Evolutionary conservation across 2,329 filamentous ascomycete genomes (phyloP).

Genomic region (Diaporthe destruens): DNA sequence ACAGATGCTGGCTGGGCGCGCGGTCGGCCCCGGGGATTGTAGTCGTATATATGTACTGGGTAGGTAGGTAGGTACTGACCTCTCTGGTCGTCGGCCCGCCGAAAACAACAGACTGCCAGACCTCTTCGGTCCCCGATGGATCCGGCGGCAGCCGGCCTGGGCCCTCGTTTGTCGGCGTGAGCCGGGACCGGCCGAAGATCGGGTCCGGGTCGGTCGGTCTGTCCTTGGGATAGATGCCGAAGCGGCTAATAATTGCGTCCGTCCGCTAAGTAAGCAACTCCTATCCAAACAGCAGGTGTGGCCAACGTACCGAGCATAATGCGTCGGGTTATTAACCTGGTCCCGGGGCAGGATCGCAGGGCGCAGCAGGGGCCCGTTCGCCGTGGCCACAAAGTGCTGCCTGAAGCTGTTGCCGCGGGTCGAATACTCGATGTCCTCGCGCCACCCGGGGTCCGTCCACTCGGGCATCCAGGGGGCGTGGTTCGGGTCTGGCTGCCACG

Average conservation of each 20-base stretch:
- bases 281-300: neutral
- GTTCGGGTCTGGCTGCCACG: neutral
- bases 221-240: constrained; percentile 1
- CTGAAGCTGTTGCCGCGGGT: neutral
- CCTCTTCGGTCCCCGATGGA: neutral
- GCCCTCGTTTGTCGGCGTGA: neutral
- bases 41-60: too few relatives aligned
- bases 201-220: too few relatives aligned
- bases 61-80: neutral
- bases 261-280: neutral
- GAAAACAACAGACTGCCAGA: neutral
- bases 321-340: neutral
- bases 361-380: neutral
- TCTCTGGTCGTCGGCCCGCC: neutral
- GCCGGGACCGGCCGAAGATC: neutral
- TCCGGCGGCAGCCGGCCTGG: neutral
- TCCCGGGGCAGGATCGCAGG: neutral
- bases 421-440: neutral
- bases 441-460: neutral
- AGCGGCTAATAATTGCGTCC: neutral
- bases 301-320: neutral
- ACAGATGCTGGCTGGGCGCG: too few relatives aligned
- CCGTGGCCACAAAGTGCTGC: neutral
- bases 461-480: neutral
- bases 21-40: too few relatives aligned